A percentile compares a stretch with the other conserved stretches of the same genome.
phyloP scores from a whole-genome alignment of 2,329 filamentous ascomycete genomes.

The Phyllachora maydis region DNA sequence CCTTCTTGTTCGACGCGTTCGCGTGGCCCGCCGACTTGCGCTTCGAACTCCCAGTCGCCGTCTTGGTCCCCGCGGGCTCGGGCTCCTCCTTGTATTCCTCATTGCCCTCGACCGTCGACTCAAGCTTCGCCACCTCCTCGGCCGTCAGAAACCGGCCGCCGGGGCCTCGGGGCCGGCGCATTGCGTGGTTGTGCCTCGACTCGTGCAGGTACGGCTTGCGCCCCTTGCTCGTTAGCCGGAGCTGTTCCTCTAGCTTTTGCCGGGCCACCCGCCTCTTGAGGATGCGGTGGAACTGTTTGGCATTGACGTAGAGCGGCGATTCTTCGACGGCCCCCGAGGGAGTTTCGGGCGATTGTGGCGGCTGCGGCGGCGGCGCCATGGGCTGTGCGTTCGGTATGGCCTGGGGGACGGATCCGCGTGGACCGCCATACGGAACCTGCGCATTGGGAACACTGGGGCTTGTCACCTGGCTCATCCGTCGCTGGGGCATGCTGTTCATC shows the following conservation, averaged over 20 bases:
- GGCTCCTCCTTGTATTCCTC: slow-evolving; percentile 16
- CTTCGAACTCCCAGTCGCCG: slow-evolving; percentile 26
- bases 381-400: slow-evolving; percentile 41
- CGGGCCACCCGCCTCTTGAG: slow-evolving; percentile 83
- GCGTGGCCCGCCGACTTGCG: slow-evolving; percentile 34
- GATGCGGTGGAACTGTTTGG: slow-evolving; percentile 96
- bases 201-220: slow-evolving; percentile 95
- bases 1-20: slow-evolving; percentile 29
- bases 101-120: slow-evolving; percentile 24
- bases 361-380: slow-evolving; percentile 44
- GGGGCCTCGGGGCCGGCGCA: slow-evolving; percentile 83
- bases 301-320: slow-evolving; percentile 91
- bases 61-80: slow-evolving; percentile 6
- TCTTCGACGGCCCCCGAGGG: slow-evolving; percentile 58
- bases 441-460: slow-evolving; percentile 57
- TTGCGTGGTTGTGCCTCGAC: slow-evolving; percentile 92
- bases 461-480: slow-evolving; percentile 58
- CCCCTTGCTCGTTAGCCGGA: slow-evolving; percentile 83
- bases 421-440: slow-evolving; percentile 50
- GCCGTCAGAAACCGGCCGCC: slow-evolving; percentile 91
- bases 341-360: slow-evolving; percentile 66
- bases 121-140: slow-evolving; percentile 83
- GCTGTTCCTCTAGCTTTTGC: slow-evolving; percentile 80
- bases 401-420: slow-evolving; percentile 31
- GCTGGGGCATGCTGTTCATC: slow-evolving; percentile 37